Conservation (phyloP, 2,329 filamentous ascomycete species). For the Pleurostoma richardsiae region DNA sequence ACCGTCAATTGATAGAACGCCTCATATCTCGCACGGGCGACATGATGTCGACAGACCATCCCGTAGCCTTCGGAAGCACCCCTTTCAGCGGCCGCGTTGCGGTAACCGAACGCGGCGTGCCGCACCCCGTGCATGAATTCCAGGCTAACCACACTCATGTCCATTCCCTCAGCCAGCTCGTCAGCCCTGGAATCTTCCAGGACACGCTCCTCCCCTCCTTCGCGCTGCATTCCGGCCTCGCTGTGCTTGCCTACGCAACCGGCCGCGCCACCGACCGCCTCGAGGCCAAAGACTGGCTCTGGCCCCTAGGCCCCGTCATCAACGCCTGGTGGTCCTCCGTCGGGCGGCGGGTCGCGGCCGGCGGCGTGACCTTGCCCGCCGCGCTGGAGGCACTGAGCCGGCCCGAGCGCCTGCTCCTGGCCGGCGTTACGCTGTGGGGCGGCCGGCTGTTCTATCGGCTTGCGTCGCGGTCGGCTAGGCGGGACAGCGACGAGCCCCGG, state of each 20-base stretch:
- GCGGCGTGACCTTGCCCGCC: conserved; percentile 36
- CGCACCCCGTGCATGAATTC: too few species aligned
- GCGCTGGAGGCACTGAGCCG: conserved; percentile 44
- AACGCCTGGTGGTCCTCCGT: conserved; percentile 59
- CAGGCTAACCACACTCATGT: too few species aligned
- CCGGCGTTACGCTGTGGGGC: conserved; percentile 54
- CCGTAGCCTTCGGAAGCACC: too few species aligned
- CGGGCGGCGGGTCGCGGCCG: conserved; percentile 40
- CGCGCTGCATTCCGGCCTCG: conserved; percentile 45
- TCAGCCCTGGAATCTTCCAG: conserved; percentile 37
- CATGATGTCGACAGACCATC: too few species aligned
- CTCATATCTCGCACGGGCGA: too few species aligned
- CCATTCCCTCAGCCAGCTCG: too few species aligned
- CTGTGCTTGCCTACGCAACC: conserved; percentile 44
- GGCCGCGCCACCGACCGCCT: conserved; percentile 47
- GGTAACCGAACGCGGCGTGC: too few species aligned
- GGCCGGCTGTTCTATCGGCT: conserved; percentile 50
- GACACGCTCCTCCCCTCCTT: conserved; percentile 50
- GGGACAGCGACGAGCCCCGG: conserved; percentile 50
- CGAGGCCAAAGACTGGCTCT: conserved; percentile 57
- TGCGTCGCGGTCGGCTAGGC: conserved; percentile 37
- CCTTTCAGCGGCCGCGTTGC: too few species aligned
- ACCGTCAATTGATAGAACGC: too few species aligned
- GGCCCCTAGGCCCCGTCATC: conserved; percentile 47
- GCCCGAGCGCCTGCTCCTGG: conserved; percentile 49